Base-by-base conservation (phyloP, 1,284 basidiomycete genomes). In the Leccinum angustisporum region DNA sequence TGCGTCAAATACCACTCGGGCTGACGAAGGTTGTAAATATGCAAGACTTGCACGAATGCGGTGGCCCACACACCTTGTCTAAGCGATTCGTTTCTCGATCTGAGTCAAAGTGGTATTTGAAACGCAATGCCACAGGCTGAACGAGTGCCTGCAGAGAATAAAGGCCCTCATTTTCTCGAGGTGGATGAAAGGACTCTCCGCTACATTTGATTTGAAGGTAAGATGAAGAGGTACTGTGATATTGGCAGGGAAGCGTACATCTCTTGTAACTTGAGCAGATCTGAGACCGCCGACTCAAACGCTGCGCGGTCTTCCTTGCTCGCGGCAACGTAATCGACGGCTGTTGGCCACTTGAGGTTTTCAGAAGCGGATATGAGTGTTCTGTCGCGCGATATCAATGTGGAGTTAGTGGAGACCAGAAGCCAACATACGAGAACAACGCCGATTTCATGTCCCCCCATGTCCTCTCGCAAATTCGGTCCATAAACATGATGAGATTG, bases 71-170 rank as follows among this genome's bases (percentile, higher is more conserved):
- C 21, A 21, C 21, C 21, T 21, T 21, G 21, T 21, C 21, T 21
- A 21, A 21, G 21, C 21, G 21, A 21, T 21, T 21, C 21, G 21
- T 21, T 21, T 21, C 21, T 21, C 21, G 21, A 21, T 21, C 21
- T 21, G 21, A 21, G 21, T 21, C 21, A 21, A 21, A 21, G 21
- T 21, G 21, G 21, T 21, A 21, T 21, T 21, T 21, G 21, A 92
- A 99, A 25, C 97, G 86, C 54, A 95, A 78, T 2, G 91, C 82
- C 54, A 99, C 83, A 0, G 95, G 93, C 60, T 90, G 86, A 2
- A 95, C 82, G n/a, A 99, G 84, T 0, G 92, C 89, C 70, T 94
- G 88, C 9, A 98, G 72, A 2, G 95, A 85, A 74, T 95, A 92
- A 57, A 95, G 72, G 1, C 88, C 85, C 60, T 83, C 79, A 58